Percentiles rank a stretch among this genome's conserved stretches.
phyloP scores from a whole-genome alignment of 768 basidiomycete genomes.

The Trametes cubensis region DNA sequence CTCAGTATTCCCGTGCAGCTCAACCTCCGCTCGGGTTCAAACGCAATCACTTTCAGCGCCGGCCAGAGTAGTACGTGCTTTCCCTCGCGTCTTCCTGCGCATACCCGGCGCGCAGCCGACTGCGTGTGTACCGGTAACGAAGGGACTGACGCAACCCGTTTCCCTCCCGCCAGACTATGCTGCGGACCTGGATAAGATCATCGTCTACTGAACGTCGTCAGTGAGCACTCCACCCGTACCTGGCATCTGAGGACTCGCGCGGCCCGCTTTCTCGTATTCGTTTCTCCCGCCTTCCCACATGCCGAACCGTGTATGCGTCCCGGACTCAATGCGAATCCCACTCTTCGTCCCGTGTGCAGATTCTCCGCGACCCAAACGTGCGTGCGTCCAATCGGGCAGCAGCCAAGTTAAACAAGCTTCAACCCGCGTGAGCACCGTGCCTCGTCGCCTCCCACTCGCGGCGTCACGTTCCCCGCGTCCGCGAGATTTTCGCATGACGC shows the following conservation, averaged over 20 bases:
- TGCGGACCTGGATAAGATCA: slow-evolving; percentile 61
- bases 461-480: background rate
- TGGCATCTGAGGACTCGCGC: background rate
- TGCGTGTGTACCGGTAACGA: too few relatives aligned
- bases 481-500: background rate
- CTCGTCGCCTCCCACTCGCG: background rate
- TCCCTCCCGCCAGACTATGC: slow-evolving; percentile 47
- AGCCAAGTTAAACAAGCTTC: slow-evolving; percentile 10
- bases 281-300: slow-evolving; percentile 8
- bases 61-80: slow-evolving; percentile 51
- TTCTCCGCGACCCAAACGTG: background rate
- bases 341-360: too few relatives aligned
- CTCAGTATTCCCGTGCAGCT: slow-evolving; percentile 61
- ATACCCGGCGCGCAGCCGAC: too few relatives aligned
- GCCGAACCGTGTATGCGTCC: background rate
- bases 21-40: slow-evolving; percentile 50
- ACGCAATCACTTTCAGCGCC: slow-evolving; percentile 52
- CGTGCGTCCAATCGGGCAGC: background rate
- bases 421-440: background rate
- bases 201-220: slow-evolving; percentile 48
- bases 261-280: background rate
- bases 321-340: slow-evolving; percentile 1
- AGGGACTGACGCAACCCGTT: background rate
- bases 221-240: background rate
- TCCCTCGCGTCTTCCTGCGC: background rate